Base-by-base conservation (phyloP, 805 yeast genomes). In the Pichia pseudocactophila region DNA sequence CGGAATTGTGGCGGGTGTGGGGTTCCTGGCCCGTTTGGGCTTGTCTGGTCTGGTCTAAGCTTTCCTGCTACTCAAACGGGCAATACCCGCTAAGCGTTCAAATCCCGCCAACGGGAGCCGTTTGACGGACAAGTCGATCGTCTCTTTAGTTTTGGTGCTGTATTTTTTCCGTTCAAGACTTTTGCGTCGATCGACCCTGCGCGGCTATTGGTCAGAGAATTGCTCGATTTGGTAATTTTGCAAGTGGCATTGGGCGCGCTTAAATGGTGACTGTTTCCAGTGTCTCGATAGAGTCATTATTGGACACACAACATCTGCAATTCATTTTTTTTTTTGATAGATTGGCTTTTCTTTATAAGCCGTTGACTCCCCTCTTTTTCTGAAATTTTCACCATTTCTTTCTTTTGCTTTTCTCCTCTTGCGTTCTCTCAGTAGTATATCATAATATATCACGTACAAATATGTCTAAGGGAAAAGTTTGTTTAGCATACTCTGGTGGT, bases 401-500 rank as follows among this genome's bases (percentile, higher is more conserved):
- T 28, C 13, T 28, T 10, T n/a, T 38, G 26, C 30, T 32, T 18
- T 34, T 26, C 18, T 17, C n/a, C 20, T 36, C 30, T 15, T 4
- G 16, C 11, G 3, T 25, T 34, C 31, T 32, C 28, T 35, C 13
- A 16, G 43, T n/a, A 37, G 16, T 19, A 32, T 36, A 33, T 20
- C 16, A 45, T 31, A 28, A 28, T 17, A n/a, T 5, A 11, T 8
- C 28, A 7, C 26, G 9, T n/a, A 5, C 9, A 18, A 54, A 35
- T 58, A 89, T 89, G 97, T 82, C 95, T 40, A 90, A 92, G 69
- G 98, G 98, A 63, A 90, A 90, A 72, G 98, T 92, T 65, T 92
- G 98, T 77, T 78, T 92, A 65, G 98, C 98, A 43, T 92, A 92
- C 73, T 92, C 97, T 40, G 98, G 98, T 59, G 98, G 98, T 72